Percentiles rank a stretch among this genome's conserved stretches.
phyloP scores from a whole-genome alignment of 2,329 filamentous ascomycete species.

The Botrytis fragariae region DNA sequence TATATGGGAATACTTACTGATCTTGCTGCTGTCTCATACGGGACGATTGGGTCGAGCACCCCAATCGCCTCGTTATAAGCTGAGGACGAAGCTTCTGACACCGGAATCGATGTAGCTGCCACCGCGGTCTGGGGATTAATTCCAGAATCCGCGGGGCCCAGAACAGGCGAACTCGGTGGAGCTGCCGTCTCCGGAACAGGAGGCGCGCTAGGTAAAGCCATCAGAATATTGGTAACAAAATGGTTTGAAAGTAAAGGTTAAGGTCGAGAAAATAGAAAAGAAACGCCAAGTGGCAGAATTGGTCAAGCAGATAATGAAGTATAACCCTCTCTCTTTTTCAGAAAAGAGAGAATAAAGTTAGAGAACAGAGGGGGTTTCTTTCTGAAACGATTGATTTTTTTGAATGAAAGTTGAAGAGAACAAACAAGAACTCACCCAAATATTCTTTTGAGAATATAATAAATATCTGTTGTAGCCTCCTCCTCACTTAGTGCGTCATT shows the following conservation, averaged over 20 bases:
- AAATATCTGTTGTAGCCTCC: background rate
- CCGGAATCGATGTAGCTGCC: background rate
- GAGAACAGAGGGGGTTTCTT: background rate
- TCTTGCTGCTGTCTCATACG: background rate
- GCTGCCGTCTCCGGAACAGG: background rate
- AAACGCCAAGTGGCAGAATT: background rate
- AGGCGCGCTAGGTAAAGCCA: background rate
- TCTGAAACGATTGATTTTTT: background rate
- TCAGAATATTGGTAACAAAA: background rate
- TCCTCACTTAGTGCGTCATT: background rate
- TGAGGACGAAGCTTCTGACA: background rate
- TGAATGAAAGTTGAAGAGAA: background rate
- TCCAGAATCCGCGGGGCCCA: background rate
- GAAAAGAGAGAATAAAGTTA: background rate
- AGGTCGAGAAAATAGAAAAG: background rate
- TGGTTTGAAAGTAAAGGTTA: background rate
- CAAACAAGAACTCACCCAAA: background rate
- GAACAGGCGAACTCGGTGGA: constrained; percentile 16
- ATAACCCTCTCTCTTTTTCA: background rate
- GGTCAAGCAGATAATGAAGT: background rate
- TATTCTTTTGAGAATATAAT: constrained; percentile 3
- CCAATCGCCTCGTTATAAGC: constrained; percentile 3
- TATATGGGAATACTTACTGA: background rate
- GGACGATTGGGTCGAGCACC: background rate
- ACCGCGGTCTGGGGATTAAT: background rate